These are phyloP conservation scores for Clarireedia monteithiana DNA, from an alignment of 2,329 filamentous ascomycete species.

Conservation along the genomic window DNA sequence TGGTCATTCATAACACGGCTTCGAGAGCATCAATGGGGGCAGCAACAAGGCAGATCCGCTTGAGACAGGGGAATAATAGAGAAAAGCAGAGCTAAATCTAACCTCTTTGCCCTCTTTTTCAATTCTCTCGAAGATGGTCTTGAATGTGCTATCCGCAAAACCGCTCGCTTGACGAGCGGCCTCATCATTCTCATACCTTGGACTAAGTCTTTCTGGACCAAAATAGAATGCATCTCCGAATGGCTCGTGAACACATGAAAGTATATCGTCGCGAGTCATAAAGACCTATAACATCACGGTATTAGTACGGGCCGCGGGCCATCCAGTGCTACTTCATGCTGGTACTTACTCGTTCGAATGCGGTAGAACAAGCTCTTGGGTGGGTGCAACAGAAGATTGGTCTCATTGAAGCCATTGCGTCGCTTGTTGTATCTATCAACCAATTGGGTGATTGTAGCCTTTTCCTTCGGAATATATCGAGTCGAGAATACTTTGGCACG, in stretches of 20 bases:
- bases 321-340: background rate
- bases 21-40: background rate
- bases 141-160: slow-evolving; percentile 63
- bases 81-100: slow-evolving; percentile 16
- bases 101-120: slow-evolving; percentile 62
- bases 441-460: background rate
- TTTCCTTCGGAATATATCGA: background rate
- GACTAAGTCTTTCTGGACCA: slow-evolving; percentile 78
- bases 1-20: background rate
- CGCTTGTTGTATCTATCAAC: slow-evolving; percentile 5
- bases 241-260: slow-evolving; percentile 86
- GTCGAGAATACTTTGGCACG: background rate
- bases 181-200: slow-evolving; percentile 66
- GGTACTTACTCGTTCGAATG: slow-evolving; percentile 75
- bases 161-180: slow-evolving; percentile 51
- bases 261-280: slow-evolving; percentile 80
- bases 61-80: background rate
- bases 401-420: slow-evolving; percentile 58
- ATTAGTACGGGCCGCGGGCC: slow-evolving; percentile 7
- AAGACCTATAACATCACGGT: slow-evolving; percentile 62
- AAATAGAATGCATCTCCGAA: slow-evolving; percentile 97
- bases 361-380: slow-evolving; percentile 90
- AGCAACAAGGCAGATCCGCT: background rate
- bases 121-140: slow-evolving; percentile 69
- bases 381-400: slow-evolving; percentile 92